phyloP scores from a whole-genome alignment of 2,329 filamentous ascomycete species.

The Beauveria sp. region DNA sequence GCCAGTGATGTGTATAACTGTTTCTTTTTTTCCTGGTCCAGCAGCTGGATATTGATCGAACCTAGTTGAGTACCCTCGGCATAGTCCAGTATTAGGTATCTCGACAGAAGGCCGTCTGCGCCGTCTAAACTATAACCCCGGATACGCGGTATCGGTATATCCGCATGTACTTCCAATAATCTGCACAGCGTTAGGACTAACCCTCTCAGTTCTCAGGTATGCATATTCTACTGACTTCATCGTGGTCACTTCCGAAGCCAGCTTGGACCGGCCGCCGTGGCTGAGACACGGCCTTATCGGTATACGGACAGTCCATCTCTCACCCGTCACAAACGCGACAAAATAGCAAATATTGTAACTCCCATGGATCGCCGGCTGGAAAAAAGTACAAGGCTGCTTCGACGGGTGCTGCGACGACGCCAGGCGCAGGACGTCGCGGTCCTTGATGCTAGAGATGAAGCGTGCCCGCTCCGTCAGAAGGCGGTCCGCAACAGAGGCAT shows the following conservation, averaged over 20 bases:
- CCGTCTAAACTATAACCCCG: slow-evolving; percentile 9
- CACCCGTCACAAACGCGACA: slow-evolving; percentile 13
- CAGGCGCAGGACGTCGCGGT: slow-evolving; percentile 9
- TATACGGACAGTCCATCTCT: slow-evolving; percentile 15
- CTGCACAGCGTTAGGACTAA: background rate
- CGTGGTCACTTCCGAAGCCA: slow-evolving; percentile 16
- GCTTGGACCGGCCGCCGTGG: slow-evolving; percentile 5
- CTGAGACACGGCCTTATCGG: slow-evolving; percentile 11
- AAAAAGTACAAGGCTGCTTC: slow-evolving; percentile 13
- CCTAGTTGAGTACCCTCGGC: slow-evolving; percentile 12
- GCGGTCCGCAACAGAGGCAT: background rate
- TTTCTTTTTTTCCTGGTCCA: background rate
- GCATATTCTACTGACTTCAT: slow-evolving; percentile 12
- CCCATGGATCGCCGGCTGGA: slow-evolving; percentile 12
- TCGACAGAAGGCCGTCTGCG: background rate
- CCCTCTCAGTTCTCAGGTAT: background rate
- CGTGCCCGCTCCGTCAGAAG: slow-evolving; percentile 6
- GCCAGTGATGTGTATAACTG: slow-evolving; percentile 10
- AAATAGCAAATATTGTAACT: slow-evolving; percentile 17
- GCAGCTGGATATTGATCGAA: background rate
- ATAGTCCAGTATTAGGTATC: slow-evolving; percentile 18
- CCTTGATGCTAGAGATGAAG: slow-evolving; percentile 12
- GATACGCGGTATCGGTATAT: slow-evolving; percentile 14
- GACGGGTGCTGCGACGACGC: slow-evolving; percentile 14
- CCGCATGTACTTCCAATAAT: slow-evolving; percentile 12